phyloP scores from a whole-genome alignment of 495 filamentous ascomycete species.

The Aspergillus baeticus region DNA sequence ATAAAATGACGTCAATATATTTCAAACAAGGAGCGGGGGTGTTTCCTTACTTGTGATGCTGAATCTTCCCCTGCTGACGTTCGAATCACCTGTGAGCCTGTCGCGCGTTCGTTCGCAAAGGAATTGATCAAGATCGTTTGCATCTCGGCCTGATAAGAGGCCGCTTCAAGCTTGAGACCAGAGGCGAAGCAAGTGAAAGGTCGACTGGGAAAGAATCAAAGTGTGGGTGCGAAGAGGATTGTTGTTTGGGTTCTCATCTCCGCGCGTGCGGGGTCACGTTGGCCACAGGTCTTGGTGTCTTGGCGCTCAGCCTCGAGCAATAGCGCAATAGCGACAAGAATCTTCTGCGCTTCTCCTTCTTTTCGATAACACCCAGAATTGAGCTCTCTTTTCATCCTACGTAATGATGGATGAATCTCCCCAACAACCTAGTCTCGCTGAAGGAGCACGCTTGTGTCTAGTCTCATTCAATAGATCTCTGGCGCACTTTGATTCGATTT shows the following conservation, averaged over 20 bases:
- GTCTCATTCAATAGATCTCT: conserved; percentile 8
- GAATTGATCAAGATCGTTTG: neutral
- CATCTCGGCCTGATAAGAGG: neutral
- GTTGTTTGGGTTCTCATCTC: neutral
- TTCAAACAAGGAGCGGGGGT: neutral
- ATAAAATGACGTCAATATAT: neutral
- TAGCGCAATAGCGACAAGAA: no score
- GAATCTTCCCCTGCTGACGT: neutral
- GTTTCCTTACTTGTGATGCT: neutral
- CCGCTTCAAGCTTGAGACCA: neutral
- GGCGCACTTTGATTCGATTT: neutral
- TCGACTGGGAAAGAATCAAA: neutral
- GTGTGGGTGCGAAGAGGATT: neutral
- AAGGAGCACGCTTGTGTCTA: neutral
- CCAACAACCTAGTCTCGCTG: neutral
- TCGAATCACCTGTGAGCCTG: neutral
- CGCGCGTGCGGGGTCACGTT: neutral
- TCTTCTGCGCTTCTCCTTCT: neutral
- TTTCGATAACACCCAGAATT: neutral
- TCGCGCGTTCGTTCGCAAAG: neutral
- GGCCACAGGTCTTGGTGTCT: neutral
- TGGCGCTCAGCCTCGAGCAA: neutral
- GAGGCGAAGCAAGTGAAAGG: no score
- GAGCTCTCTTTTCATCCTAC: neutral
- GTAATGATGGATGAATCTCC: neutral